phyloP scores from a whole-genome alignment of 495 filamentous ascomycete species.

The Penicillium parvum region DNA sequence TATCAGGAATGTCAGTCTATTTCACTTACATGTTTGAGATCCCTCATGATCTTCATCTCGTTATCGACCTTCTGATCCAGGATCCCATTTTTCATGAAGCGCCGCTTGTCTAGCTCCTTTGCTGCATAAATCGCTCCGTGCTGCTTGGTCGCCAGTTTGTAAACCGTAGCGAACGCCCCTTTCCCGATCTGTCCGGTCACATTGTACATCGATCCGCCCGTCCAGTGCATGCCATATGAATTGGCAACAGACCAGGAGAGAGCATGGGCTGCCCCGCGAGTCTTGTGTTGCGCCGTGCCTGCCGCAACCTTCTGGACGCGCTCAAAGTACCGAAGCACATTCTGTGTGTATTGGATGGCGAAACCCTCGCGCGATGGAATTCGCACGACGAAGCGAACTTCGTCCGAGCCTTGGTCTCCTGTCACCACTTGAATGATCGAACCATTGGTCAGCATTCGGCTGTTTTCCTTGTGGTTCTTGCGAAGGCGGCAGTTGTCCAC shows the following conservation, averaged over 20 bases:
- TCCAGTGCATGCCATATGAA: slow-evolving; percentile 65
- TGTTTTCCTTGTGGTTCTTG: slow-evolving; percentile 43
- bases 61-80: slow-evolving; percentile 84
- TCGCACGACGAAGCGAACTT: slow-evolving; percentile 77
- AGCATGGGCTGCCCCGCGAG: slow-evolving; percentile 26
- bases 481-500: slow-evolving; percentile 66
- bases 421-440: slow-evolving; percentile 68
- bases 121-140: slow-evolving; percentile 79
- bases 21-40: slow-evolving; percentile 68
- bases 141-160: slow-evolving; percentile 73
- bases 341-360: slow-evolving; percentile 54
- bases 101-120: slow-evolving; percentile 86
- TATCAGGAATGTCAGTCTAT: neutral
- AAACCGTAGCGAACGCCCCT: slow-evolving; percentile 90
- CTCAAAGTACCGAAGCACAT: slow-evolving; percentile 52
- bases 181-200: slow-evolving; percentile 75
- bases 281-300: slow-evolving; percentile 18
- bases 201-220: slow-evolving; percentile 78
- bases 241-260: slow-evolving; percentile 37
- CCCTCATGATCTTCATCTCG: slow-evolving; percentile 91
- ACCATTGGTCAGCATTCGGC: slow-evolving; percentile 64
- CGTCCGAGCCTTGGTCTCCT: slow-evolving; percentile 37
- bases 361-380: slow-evolving; percentile 67
- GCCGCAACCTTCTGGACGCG: slow-evolving; percentile 24
- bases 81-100: slow-evolving; percentile 82